A percentile compares a stretch with the other conserved stretches of the same genome.
Conservation (phyloP, 257 asterid genomes). For the Catharanthus roseus region DNA sequence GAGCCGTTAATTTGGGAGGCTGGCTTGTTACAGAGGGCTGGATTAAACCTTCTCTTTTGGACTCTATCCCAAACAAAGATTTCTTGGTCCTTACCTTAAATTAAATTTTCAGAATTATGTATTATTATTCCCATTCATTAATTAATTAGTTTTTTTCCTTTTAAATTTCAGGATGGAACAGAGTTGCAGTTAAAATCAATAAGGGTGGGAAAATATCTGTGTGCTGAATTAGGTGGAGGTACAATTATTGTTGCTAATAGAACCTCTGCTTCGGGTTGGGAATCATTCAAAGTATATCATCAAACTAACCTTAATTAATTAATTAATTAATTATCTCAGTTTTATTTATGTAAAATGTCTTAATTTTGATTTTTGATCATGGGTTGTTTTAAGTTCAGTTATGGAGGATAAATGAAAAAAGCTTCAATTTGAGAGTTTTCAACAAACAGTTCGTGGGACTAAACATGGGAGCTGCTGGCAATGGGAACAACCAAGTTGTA, state of each 20-base stretch:
- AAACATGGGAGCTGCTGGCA: slow-evolving; percentile 20
- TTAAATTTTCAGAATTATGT: background rate
- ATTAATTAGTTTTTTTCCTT: background rate
- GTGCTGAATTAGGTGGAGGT: slow-evolving; percentile 82
- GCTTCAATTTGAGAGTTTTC: slow-evolving; percentile 58
- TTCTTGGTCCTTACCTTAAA: slow-evolving; percentile 34
- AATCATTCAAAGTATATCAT: slow-evolving; percentile 47
- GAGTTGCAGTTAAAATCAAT: slow-evolving; percentile 56
- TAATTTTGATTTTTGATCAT: background rate
- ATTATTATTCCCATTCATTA: background rate
- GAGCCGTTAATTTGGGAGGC: slow-evolving; percentile 76
- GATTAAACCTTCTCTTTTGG: slow-evolving; percentile 68
- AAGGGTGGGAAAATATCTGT: slow-evolving; percentile 41
- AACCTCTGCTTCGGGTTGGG: slow-evolving; percentile 71
- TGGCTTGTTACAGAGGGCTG: slow-evolving; percentile 83
- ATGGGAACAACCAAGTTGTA: slow-evolving; percentile 18
- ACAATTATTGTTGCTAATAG: slow-evolving; percentile 53
- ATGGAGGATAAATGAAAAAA: slow-evolving; percentile 63
- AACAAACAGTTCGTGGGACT: slow-evolving; percentile 58
- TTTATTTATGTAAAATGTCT: no score
- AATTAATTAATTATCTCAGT: no score
- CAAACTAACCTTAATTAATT: no score
- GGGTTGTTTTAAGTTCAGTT: slow-evolving; percentile 26
- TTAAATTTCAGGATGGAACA: slow-evolving; percentile 56
- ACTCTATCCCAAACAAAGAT: slow-evolving; percentile 53